These are phyloP conservation scores for Talaromyces sp. DNA, from an alignment of 2,329 filamentous ascomycete species.

Conservation along the genomic window DNA sequence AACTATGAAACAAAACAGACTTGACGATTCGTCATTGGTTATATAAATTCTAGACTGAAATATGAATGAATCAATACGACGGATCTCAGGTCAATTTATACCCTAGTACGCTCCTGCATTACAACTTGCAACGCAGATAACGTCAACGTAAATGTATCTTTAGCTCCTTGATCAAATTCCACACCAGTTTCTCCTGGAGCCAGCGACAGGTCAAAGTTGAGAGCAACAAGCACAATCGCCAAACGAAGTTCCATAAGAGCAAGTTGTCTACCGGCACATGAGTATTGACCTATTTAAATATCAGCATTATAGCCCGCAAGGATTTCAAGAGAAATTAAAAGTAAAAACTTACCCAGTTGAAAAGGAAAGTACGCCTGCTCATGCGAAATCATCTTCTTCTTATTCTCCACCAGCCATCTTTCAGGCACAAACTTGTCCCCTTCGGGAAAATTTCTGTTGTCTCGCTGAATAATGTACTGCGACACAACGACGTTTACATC, in stretches of 20 bases:
- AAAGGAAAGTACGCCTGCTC: constrained; percentile 27
- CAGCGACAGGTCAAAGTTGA: constrained; percentile 20
- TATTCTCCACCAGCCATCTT: constrained; percentile 25
- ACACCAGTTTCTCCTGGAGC: constrained; percentile 19
- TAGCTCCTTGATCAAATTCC: constrained; percentile 19
- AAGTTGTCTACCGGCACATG: constrained; percentile 26
- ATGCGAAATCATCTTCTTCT: constrained; percentile 23
- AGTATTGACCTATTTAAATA: not conserved
- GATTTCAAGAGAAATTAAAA: not conserved
- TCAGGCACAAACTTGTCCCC: constrained; percentile 28
- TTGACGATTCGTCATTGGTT: not conserved
- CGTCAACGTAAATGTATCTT: constrained; percentile 23
- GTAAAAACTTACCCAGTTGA: constrained; percentile 12
- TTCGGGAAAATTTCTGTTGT: constrained; percentile 16
- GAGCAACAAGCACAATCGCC: constrained; percentile 22
- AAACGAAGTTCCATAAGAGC: constrained; percentile 29
- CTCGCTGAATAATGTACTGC: constrained; percentile 25
- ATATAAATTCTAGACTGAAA: not conserved
- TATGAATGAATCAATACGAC: not conserved
- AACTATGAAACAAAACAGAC: not conserved
- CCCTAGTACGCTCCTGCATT: constrained; percentile 5
- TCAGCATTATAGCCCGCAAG: not conserved
- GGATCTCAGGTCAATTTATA: not conserved
- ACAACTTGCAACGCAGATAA: constrained; percentile 27
- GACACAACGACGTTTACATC: constrained; percentile 26